Percentiles rank a stretch among this genome's conserved stretches.
phyloP scores from a whole-genome alignment of 345 rosid genomes.

The Lepidium didymum region DNA sequence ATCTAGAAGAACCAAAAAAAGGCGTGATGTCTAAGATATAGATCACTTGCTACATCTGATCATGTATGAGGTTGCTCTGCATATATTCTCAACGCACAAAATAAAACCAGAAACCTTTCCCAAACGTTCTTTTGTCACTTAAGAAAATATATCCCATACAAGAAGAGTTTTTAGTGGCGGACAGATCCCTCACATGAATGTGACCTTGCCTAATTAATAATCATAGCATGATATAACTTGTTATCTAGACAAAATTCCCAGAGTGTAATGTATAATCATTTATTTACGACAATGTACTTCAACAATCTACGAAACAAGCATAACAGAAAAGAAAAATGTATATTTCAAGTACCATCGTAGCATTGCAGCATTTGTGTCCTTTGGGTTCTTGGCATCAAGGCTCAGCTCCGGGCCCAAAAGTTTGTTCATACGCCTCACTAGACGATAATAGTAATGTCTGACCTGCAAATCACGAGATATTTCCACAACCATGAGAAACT shows the following conservation, averaged over 20 bases:
- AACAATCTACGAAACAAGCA: not conserved
- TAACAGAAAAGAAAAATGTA: not conserved
- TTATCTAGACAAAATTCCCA: not conserved
- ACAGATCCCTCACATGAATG: not conserved
- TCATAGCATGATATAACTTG: slow-evolving; percentile 3
- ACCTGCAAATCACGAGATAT: slow-evolving; percentile 49
- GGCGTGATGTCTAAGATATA: not conserved
- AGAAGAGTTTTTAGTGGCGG: not conserved
- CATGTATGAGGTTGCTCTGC: not conserved
- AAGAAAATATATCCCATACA: not conserved
- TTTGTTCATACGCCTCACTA: slow-evolving; percentile 99
- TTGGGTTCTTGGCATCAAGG: slow-evolving; percentile 94
- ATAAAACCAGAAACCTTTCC: not conserved
- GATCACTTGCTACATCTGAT: not conserved
- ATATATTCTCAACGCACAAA: not conserved
- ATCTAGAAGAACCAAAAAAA: not conserved
- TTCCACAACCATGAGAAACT: not conserved
- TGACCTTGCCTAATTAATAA: not conserved
- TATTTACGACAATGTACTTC: not conserved
- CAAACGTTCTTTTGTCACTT: not conserved
- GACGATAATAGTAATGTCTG: slow-evolving; percentile 94
- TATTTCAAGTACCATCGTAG: slow-evolving; percentile 70
- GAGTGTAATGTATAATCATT: not conserved
- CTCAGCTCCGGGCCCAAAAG: slow-evolving; percentile 81
- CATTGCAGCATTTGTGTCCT: slow-evolving; percentile 99